Base-by-base conservation (phyloP, 768 basidiomycete species). In the Kwoniella sp. region DNA sequence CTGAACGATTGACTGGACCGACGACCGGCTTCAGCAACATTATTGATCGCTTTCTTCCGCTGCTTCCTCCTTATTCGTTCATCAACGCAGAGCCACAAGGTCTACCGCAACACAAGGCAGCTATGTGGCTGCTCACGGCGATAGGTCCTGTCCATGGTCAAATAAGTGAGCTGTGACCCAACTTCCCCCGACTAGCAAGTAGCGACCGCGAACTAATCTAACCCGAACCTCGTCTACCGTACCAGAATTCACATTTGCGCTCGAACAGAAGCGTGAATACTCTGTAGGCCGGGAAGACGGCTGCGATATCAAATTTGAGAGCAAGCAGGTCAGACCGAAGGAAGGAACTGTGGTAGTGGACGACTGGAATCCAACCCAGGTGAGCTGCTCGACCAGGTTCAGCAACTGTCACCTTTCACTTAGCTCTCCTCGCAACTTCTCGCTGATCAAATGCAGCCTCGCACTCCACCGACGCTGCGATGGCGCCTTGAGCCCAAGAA, bases 161-260 rank as follows among this genome's bases (percentile, higher is more conserved):
- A 51, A 58, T 28, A 9, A 41, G 73, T 74, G 20, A 61, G 62
- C 28, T 58, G n/a, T 22, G 9, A 8, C 50, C 11, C 45, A 12
- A 26, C 29, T 29, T 45, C 41, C 20, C 41, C 25, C n/a, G n/a
- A n/a, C n/a, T n/a, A n/a, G n/a, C n/a, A n/a, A n/a, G n/a, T n/a
- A 29, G 26, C 12, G 15, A 4, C 34, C 26, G 55, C 29, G 11
- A 22, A 9, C 29, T 23, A 58, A 20, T 15, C n/a, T n/a, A n/a
- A n/a, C n/a, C n/a, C n/a, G 31, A n/a, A 55, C 13, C 23, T 11
- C n/a, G 20, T 30, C 56, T 57, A 26, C 57, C 22, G 34, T 30
- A 8, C 5, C 58, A 77, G 76, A 59, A 47, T 77, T 75, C 67
- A 68, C 76, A n/a, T 75, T 73, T 52, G 72, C 56, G 15, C 66